Conservation (phyloP, 306 rosid species). For the Inga leiocalycina region DNA sequence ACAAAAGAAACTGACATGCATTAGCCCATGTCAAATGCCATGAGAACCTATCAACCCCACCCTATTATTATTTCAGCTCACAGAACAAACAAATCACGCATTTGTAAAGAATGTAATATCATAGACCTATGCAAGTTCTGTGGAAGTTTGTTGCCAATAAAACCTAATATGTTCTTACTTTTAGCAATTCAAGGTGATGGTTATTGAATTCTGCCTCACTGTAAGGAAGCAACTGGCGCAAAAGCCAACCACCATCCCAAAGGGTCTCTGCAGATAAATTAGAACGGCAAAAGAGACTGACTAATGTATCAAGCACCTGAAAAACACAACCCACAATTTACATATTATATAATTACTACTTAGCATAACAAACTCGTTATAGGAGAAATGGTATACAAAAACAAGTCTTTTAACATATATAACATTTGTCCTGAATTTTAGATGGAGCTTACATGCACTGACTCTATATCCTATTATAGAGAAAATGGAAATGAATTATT, state of each 20-base stretch:
- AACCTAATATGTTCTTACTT: constrained; percentile 52
- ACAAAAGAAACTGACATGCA: constrained; percentile 13
- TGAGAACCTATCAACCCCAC: constrained; percentile 10
- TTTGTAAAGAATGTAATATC: constrained; percentile 22
- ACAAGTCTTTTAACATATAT: neutral
- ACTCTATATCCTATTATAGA: neutral
- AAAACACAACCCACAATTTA: constrained; percentile 25
- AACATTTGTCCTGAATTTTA: constrained; percentile 4
- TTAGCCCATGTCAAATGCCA: neutral
- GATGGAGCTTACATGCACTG: constrained; percentile 1
- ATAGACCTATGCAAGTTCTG: neutral
- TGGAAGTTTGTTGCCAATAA: constrained; percentile 17
- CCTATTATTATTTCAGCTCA: constrained; percentile 16
- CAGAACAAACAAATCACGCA: constrained; percentile 8
- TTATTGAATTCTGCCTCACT: constrained; percentile 77
- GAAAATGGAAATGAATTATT: neutral
- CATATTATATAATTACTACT: constrained; percentile 8
- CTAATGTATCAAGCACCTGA: constrained; percentile 91
- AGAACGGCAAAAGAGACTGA: constrained; percentile 80
- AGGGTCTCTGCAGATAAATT: constrained; percentile 82
- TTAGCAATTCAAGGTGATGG: constrained; percentile 70
- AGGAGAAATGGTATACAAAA: constrained; percentile 4
- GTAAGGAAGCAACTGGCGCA: constrained; percentile 92
- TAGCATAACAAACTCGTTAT: constrained; percentile 24
- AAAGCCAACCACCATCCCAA: constrained; percentile 99